phyloP scores from a whole-genome alignment of 495 filamentous ascomycete species.

The Cercophora sp. region DNA sequence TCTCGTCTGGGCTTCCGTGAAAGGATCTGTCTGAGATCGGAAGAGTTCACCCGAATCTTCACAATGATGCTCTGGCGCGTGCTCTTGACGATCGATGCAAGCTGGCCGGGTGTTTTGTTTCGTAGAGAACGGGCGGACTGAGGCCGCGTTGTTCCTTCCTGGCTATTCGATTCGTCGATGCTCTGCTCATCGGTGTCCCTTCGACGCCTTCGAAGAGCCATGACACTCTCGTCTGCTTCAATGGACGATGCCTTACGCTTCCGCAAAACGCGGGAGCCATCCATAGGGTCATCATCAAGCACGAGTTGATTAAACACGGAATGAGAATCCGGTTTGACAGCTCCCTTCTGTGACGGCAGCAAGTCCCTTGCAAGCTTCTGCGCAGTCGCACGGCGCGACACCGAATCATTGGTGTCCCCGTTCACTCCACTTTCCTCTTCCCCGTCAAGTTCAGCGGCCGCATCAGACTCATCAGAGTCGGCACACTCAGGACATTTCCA shows the following conservation, averaged over 20 bases:
- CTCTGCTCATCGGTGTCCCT: slow-evolving; percentile 35
- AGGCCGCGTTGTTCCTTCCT: slow-evolving; percentile 31
- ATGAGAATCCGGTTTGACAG: slow-evolving; percentile 72
- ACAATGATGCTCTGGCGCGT: slow-evolving; percentile 34
- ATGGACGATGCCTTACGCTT: slow-evolving; percentile 73
- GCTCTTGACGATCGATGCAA: slow-evolving; percentile 34
- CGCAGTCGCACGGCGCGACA: slow-evolving; percentile 40
- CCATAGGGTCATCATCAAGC: slow-evolving; percentile 74
- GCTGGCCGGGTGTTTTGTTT: slow-evolving; percentile 26
- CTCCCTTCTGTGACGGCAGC: slow-evolving; percentile 65
- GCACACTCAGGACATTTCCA: slow-evolving; percentile 84
- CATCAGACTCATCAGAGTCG: slow-evolving; percentile 48
- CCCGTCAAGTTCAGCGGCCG: slow-evolving; percentile 32
- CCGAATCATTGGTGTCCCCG: slow-evolving; percentile 29
- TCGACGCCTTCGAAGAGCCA: slow-evolving; percentile 42
- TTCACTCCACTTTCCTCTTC: slow-evolving; percentile 34
- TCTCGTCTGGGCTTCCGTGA: slow-evolving; percentile 34
- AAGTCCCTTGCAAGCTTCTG: slow-evolving; percentile 67
- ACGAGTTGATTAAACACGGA: slow-evolving; percentile 81
- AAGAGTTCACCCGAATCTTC: slow-evolving; percentile 55
- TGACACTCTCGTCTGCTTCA: slow-evolving; percentile 40
- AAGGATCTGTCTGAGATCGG: slow-evolving; percentile 57
- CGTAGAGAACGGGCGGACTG: slow-evolving; percentile 39
- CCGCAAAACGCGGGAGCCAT: slow-evolving; percentile 78
- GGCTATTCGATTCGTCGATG: slow-evolving; percentile 29